These are phyloP conservation scores for Spiraea crenata DNA, from an alignment of 331 rosid species.

Conservation along the genomic window DNA sequence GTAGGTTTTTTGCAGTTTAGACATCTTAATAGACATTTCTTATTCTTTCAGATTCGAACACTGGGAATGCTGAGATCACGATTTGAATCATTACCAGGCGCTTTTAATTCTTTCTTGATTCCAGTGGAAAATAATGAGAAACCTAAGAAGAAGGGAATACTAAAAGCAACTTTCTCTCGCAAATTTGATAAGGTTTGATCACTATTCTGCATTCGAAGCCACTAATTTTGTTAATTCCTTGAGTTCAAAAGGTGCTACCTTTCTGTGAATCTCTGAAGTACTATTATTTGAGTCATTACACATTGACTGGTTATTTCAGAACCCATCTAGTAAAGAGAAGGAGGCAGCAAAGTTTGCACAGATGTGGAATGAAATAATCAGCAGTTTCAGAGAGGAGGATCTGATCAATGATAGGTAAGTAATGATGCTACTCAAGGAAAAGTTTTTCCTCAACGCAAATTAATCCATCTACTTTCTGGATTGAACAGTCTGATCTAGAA, in stretches of 20 bases:
- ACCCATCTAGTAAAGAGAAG: conserved; percentile 51
- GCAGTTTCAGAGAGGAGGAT: conserved; percentile 93
- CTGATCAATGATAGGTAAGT: conserved; percentile 73
- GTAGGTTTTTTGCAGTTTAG: conserved; percentile 26
- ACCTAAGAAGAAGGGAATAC: conserved; percentile 49
- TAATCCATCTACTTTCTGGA: conserved; percentile 6
- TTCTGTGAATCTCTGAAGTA: neutral
- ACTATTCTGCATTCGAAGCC: conserved; percentile 23
- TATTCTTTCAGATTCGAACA: conserved; percentile 75
- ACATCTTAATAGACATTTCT: conserved; percentile 22
- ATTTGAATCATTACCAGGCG: conserved; percentile 79
- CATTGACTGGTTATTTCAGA: conserved; percentile 43
- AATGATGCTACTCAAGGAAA: conserved; percentile 13
- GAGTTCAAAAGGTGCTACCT: neutral
- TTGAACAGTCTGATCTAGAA: conserved; percentile 2
- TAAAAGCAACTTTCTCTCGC: conserved; percentile 58
- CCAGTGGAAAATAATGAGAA: conserved; percentile 58
- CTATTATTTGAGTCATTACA: conserved; percentile 9
- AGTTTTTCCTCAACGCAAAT: neutral
- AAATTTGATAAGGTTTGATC: conserved; percentile 72
- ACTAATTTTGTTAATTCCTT: conserved; percentile 8
- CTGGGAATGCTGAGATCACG: conserved; percentile 82
- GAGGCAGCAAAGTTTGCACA: conserved; percentile 88
- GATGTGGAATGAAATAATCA: conserved; percentile 85
- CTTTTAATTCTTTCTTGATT: conserved; percentile 74